Evolutionary conservation across 768 basidiomycete genomes (phyloP).

Genomic region (Austroboletus festivus): DNA sequence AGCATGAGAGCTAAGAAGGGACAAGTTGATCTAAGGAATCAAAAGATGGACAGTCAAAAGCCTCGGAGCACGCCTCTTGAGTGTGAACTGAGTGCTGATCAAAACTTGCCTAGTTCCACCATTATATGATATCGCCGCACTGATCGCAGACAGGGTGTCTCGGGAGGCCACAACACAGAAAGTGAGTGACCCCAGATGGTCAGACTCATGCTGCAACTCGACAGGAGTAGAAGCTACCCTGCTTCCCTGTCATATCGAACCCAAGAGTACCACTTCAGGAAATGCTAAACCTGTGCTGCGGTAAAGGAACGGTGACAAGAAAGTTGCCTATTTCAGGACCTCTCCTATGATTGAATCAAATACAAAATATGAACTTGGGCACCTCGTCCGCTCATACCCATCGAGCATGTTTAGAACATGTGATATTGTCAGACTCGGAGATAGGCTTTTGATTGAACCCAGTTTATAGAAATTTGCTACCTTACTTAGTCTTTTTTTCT

Average conservation of each 20-base stretch:
- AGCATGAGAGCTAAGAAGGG: conserved; percentile 1
- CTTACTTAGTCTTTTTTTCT: too few species aligned
- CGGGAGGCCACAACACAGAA: conserved; percentile 7
- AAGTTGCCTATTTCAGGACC: conserved; percentile 16
- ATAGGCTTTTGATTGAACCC: conserved; percentile 24
- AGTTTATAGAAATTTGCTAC: conserved; percentile 1
- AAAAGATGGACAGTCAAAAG: not conserved
- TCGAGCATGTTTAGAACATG: conserved; percentile 44
- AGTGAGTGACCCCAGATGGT: not conserved
- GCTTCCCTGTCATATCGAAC: conserved; percentile 15
- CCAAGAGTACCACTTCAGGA: conserved; percentile 11
- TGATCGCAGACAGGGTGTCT: conserved; percentile 1
- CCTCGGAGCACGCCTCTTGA: not conserved
- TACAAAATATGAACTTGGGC: too few species aligned
- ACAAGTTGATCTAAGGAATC: not conserved
- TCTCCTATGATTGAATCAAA: conserved; percentile 10
- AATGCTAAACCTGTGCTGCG: conserved; percentile 14
- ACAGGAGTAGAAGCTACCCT: conserved; percentile 25
- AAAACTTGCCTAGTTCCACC: conserved; percentile 1
- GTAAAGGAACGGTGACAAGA: conserved; percentile 8
- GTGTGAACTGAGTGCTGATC: conserved; percentile 2
- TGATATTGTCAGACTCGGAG: too few species aligned
- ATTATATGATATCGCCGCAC: conserved; percentile 9
- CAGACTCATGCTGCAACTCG: not conserved
- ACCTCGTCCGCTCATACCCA: conserved; percentile 45